Evolutionary conservation across 345 rosid genomes (phyloP), one percentile per base, ranked within the genome.

Genomic region (Boechera retrofracta): DNA sequence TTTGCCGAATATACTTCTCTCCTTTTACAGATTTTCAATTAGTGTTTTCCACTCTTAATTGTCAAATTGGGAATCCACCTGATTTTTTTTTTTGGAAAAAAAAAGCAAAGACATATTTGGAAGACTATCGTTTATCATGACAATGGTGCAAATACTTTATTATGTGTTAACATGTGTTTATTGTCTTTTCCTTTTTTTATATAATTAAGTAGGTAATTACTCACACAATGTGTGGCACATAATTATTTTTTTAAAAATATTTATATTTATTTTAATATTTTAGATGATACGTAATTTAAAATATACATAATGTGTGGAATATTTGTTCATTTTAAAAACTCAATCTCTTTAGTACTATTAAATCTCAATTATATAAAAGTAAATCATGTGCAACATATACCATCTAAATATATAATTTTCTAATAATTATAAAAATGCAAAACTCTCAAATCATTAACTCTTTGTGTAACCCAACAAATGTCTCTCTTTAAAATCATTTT

Each of bases 11-110:
- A 67, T 75, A 49, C 66, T 8, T 64, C 16, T 12, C 10, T 56
- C 1, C 7, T 31, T 75, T 58, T 67, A 54, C 56, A 67, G 24
- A 57, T 33, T 55, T 55, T 55, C 21, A 33, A 28, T 48, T 59
- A 18, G 26, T 52, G 57, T 76, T 32, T 69, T 44, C 71, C 66
- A 63, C 35, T 45, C 44, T 55, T 12, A 53, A 45, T 70, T 63
- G 42, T 55, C 45, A 70, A 42, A 55, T 44, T 69, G 4, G 55
- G 80, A 63, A 69, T 63, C 75, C 64, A 69, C 64, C 64, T 69
- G 38, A 41, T 41, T 3, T 69, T 52, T 68, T 15, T 10, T 38
- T 10, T 24, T 5, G 4, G 21, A 7, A 36, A 21, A 18, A 18
- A 16, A 61, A 36, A 2, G 38, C 33, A 54, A 35, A 41, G 48